Evolutionary conservation across 2,329 filamentous ascomycete genomes (phyloP).

Genomic region (Clathrospora elynae): DNA sequence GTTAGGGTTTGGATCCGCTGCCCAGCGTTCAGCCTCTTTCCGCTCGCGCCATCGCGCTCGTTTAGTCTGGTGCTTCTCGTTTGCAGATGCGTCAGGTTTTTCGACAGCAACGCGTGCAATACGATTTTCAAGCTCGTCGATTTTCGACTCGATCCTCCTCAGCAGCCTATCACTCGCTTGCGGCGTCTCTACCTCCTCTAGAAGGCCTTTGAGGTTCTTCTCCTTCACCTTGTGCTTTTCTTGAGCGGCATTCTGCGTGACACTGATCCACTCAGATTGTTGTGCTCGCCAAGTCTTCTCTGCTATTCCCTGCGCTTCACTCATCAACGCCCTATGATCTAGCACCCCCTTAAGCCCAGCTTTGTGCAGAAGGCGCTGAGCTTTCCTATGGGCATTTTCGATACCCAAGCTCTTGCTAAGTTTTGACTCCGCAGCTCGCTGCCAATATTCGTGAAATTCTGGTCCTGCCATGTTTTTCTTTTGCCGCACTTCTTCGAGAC

Average conservation of each 20-base stretch:
- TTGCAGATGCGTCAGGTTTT: background rate
- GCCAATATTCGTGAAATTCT: slow-evolving; percentile 1
- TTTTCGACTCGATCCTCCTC: slow-evolving; percentile 1
- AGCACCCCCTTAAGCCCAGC: too few species aligned
- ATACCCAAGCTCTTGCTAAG: background rate
- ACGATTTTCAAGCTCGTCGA: background rate
- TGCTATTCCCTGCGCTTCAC: too few species aligned
- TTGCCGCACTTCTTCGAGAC: background rate
- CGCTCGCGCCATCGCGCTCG: background rate
- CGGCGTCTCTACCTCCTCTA: background rate
- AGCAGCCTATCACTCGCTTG: background rate
- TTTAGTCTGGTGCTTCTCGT: background rate
- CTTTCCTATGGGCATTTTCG: background rate
- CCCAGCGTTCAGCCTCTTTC: background rate
- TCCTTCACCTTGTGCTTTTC: background rate
- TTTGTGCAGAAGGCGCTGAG: background rate
- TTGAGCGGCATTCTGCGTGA: background rate
- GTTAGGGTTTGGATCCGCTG: too few species aligned
- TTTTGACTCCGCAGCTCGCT: background rate
- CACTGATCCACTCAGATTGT: background rate
- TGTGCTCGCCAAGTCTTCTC: too few species aligned
- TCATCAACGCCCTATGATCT: too few species aligned
- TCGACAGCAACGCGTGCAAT: background rate
- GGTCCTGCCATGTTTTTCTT: background rate
- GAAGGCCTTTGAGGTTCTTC: background rate